Evolutionary conservation across 176 grass and related monocot genomes (phyloP).

Genomic region (Areca catechu): DNA sequence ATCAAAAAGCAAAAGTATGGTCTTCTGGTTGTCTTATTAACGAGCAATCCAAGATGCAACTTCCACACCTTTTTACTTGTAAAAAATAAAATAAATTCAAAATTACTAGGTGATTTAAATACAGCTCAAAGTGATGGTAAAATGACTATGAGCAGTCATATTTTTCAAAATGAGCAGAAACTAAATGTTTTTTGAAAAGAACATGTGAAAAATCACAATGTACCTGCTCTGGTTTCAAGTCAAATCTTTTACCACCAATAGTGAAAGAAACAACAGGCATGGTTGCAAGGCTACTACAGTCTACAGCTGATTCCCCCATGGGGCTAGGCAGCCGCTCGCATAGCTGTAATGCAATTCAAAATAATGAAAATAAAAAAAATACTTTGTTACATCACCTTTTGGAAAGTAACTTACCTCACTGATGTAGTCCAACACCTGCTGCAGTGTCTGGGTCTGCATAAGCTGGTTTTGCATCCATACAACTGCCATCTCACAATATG

Average conservation of each 20-base stretch:
- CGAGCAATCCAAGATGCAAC: too few relatives aligned
- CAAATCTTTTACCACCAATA: constrained; percentile 52
- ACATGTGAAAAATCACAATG: too few relatives aligned
- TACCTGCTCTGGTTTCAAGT: constrained; percentile 53
- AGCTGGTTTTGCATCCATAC: constrained; percentile 42
- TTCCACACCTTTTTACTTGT: too few relatives aligned
- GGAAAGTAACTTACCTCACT: constrained; percentile 26
- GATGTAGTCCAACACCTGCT: constrained; percentile 31
- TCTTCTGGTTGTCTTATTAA: too few relatives aligned
- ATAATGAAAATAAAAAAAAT: not conserved
- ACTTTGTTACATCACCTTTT: too few relatives aligned
- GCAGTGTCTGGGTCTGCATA: constrained; percentile 27
- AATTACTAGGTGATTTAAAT: too few relatives aligned
- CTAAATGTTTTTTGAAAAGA: too few relatives aligned
- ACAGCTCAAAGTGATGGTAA: too few relatives aligned
- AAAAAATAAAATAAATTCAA: too few relatives aligned
- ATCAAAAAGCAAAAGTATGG: too few relatives aligned
- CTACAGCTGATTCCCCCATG: constrained; percentile 43
- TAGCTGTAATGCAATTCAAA: constrained; percentile 30
- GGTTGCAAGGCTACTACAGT: constrained; percentile 30
- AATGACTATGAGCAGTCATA: too few relatives aligned
- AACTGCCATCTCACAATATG: constrained; percentile 38
- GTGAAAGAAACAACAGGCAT: constrained; percentile 36
- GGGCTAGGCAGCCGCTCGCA: constrained; percentile 43
- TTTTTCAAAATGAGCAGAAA: not conserved